A percentile compares a stretch with the other conserved stretches of the same genome.
These are phyloP conservation scores for Scheffersomyces lignicola DNA, from an alignment of 1,139 yeast genomes.

Conservation along the genomic window DNA sequence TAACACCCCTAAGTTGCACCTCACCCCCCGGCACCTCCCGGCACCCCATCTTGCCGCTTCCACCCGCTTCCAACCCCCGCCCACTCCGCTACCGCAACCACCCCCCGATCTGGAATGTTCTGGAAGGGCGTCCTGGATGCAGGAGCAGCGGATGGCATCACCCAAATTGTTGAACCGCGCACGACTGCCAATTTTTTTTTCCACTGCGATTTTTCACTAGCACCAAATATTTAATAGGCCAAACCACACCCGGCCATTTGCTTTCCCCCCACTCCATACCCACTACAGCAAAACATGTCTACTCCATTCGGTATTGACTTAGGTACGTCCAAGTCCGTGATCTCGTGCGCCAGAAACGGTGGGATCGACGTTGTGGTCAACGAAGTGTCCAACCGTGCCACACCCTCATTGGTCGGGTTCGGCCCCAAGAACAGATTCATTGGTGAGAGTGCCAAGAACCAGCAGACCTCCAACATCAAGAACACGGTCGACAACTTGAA, in stretches of 20 bases:
- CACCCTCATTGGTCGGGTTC: conserved; percentile 94
- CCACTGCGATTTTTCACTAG: too few relatives aligned
- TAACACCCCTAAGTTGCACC: too few relatives aligned
- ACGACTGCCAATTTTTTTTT: conserved; percentile 2
- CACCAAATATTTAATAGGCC: too few relatives aligned
- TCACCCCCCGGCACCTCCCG: too few relatives aligned
- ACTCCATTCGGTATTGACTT: conserved; percentile 98
- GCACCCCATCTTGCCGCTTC: too few relatives aligned
- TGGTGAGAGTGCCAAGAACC: conserved; percentile 95
- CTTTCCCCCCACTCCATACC: too few relatives aligned
- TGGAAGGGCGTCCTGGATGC: too few relatives aligned
- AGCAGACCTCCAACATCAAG: conserved; percentile 93
- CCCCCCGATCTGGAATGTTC: too few relatives aligned
- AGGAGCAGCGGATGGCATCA: too few relatives aligned
- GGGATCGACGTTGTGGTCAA: conserved; percentile 98
- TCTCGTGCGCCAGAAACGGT: conserved; percentile 98
- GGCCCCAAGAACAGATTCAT: conserved; percentile 86
- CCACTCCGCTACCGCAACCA: too few relatives aligned
- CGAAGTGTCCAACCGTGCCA: conserved; percentile 96
- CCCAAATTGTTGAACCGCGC: conserved; percentile 3
- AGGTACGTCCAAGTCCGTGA: conserved; percentile 91
- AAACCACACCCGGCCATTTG: too few relatives aligned
- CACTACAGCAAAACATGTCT: conserved; percentile 31
- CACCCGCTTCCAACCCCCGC: too few relatives aligned
- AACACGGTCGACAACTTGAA: conserved; percentile 94